Evolutionary conservation across 352 stramenopile genomes (phyloP).

Genomic region (Hyphochytrium catenoides): DNA sequence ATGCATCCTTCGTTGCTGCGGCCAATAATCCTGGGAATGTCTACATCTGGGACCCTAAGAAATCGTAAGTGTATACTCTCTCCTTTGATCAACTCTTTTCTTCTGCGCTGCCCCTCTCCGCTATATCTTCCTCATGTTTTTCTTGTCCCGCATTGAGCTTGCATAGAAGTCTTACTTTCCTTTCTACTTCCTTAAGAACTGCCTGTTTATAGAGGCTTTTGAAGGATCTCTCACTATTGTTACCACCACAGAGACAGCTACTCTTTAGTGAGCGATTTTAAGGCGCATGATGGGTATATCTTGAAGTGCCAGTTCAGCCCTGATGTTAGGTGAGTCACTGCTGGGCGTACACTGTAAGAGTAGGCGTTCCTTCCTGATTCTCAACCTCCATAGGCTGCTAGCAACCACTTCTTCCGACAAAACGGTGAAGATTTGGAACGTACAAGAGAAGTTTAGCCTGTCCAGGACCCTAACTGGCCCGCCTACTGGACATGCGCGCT

Average conservation of each 20-base stretch:
- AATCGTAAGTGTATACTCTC: too few relatives aligned
- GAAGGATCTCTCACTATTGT: too few relatives aligned
- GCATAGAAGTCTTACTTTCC: slow-evolving; percentile 1
- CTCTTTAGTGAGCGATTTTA: slow-evolving; percentile 28
- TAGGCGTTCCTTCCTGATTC: slow-evolving; percentile 3
- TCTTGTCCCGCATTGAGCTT: too few relatives aligned
- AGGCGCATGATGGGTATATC: slow-evolving; percentile 72
- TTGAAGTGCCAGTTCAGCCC: slow-evolving; percentile 68
- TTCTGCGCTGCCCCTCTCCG: background rate
- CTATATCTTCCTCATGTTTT: too few relatives aligned
- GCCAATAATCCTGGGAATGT: slow-evolving; percentile 80
- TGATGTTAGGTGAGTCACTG: slow-evolving; percentile 19
- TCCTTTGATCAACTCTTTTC: background rate
- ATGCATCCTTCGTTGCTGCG: slow-evolving; percentile 70
- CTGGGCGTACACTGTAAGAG: slow-evolving; percentile 1
- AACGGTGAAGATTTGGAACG: slow-evolving; percentile 69
- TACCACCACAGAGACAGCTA: slow-evolving; percentile 32
- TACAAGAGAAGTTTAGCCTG: slow-evolving; percentile 13
- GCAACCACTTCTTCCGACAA: slow-evolving; percentile 77
- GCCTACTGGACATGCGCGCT: slow-evolving; percentile 68
- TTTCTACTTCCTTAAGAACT: too few relatives aligned
- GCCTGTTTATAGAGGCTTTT: too few relatives aligned
- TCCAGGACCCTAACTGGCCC: background rate
- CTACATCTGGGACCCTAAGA: slow-evolving; percentile 68
- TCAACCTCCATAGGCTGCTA: slow-evolving; percentile 26